Evolutionary conservation across 2,329 filamentous ascomycete genomes (phyloP).

Genomic region (Hypoxylon sp.): DNA sequence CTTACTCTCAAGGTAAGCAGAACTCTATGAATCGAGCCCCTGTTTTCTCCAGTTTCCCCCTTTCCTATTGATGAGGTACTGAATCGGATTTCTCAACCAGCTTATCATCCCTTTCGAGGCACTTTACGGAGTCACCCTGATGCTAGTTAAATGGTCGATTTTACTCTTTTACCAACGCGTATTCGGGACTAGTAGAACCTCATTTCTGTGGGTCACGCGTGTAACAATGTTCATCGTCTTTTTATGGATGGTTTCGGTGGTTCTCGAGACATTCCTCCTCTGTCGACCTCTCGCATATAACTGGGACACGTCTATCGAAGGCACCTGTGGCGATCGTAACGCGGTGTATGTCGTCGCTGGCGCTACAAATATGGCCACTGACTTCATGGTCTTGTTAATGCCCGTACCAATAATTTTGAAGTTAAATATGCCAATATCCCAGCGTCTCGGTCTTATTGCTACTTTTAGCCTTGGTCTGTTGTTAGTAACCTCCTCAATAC

Average conservation of each 20-base stretch:
- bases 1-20: slow-evolving; percentile 18
- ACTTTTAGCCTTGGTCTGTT: slow-evolving; percentile 16
- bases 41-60: not conserved
- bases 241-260: slow-evolving; percentile 12
- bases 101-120: slow-evolving; percentile 19
- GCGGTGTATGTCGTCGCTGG: slow-evolving; percentile 3
- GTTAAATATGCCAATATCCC: slow-evolving; percentile 7
- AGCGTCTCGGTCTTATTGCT: slow-evolving; percentile 11
- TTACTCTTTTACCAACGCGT: slow-evolving; percentile 11
- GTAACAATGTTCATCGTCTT: slow-evolving; percentile 7
- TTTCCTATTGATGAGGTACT: not conserved
- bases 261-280: slow-evolving; percentile 20
- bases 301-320: slow-evolving; percentile 14
- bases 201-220: not conserved
- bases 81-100: not conserved
- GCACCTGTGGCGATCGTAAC: slow-evolving; percentile 13
- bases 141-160: slow-evolving; percentile 18
- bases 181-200: slow-evolving; percentile 2
- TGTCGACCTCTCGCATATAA: slow-evolving; percentile 18
- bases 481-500: slow-evolving; percentile 1
- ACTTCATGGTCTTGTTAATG: slow-evolving; percentile 17
- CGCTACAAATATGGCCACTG: slow-evolving; percentile 11
- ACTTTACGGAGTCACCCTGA: slow-evolving; percentile 5
- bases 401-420: slow-evolving; percentile 20
- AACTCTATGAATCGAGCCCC: not conserved